Base-by-base conservation (phyloP, 2,329 filamentous ascomycete genomes). In the Tolypocladium endophyticum region DNA sequence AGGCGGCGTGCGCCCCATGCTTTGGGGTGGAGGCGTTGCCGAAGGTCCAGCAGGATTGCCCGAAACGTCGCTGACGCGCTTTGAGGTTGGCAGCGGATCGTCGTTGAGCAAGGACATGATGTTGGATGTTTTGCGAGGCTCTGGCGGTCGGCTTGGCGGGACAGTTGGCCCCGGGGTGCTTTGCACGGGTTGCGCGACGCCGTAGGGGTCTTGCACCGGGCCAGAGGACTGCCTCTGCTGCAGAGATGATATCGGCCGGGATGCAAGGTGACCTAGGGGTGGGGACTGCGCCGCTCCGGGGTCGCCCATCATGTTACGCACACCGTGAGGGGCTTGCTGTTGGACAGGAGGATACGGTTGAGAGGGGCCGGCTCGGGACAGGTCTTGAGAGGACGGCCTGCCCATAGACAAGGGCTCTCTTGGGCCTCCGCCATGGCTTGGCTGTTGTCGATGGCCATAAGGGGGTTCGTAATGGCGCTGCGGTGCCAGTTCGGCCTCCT, bases 21-120 rank as follows among this genome's bases (percentile, higher is more conserved):
- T 61, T 61, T 77, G 78, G 7, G 79, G 80, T 3, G 79, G 81
- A 35, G 81, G 81, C 3, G 81, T 82, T 14, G 73, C 67, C 12
- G 80, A 79, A 28, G 78, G 78, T n/a, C 74, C 68, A 47, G 72
- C 63, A 14, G 73, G 68, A 20, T 67, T 67, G 57, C 67, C 67
- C 14, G 76, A 73, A 12, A 84, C 74, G 58, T 84, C 81, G 47
- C 62, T 72, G 36, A 83, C 72, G 38, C 81, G 76, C 70, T 84
- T 83, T n/a, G 77, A 77, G 8, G 78, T 73, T 7, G 77, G 73
- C 4, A 73, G 74, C 9, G 79, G 77, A 58, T 86, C 84, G 62
- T 86, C 82, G 64, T 86, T 86, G 3, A 87, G 74, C 61, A 87
- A 70, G 0, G 83, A 82, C 79, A 86, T 85, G 62, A 87, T 78